Percentiles rank a stretch among this genome's conserved stretches.
These are phyloP conservation scores for Ploettnerulaceae sp. DNA, from an alignment of 2,329 filamentous ascomycete genomes.

Conservation along the genomic window DNA sequence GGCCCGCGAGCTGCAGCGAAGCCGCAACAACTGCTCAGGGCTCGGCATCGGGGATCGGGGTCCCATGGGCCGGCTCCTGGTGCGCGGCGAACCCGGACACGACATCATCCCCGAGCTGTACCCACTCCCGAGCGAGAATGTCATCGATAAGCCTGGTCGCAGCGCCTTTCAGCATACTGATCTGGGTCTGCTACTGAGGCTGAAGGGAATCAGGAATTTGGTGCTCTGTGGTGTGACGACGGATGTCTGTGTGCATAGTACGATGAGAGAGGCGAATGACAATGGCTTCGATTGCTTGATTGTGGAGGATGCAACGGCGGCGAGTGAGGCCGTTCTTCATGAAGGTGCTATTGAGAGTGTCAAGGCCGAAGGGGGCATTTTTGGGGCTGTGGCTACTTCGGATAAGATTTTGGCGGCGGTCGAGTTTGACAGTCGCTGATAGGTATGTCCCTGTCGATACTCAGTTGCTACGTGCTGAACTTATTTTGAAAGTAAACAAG, in stretches of 20 bases:
- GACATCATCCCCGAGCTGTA: slow-evolving; percentile 45
- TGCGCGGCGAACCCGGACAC: slow-evolving; percentile 54
- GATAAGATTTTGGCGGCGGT: slow-evolving; percentile 17
- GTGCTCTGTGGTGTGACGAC: slow-evolving; percentile 35
- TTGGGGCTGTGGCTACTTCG: slow-evolving; percentile 32
- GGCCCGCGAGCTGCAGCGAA: slow-evolving; percentile 48
- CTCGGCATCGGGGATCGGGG: slow-evolving; percentile 48
- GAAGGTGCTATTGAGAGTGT: slow-evolving; percentile 31
- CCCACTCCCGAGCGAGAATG: slow-evolving; percentile 28
- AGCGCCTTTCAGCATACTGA: slow-evolving; percentile 38
- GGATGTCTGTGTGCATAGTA: slow-evolving; percentile 35
- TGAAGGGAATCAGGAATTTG: slow-evolving; percentile 33
- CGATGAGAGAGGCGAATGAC: slow-evolving; percentile 36
- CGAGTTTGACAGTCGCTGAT: not conserved
- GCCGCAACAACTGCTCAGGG: slow-evolving; percentile 45
- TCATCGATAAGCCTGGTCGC: slow-evolving; percentile 35
- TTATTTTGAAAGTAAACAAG: not conserved
- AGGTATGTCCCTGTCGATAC: not conserved
- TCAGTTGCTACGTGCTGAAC: not conserved
- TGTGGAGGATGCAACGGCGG: slow-evolving; percentile 32
- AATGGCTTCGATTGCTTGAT: slow-evolving; percentile 34
- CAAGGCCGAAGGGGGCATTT: slow-evolving; percentile 35
- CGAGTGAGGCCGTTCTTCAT: slow-evolving; percentile 29
- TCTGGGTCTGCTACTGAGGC: slow-evolving; percentile 31
- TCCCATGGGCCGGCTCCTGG: slow-evolving; percentile 52